A percentile compares a stretch with the other conserved stretches of the same genome.
phyloP scores from a whole-genome alignment of 148 eudicot genomes.

The Chenopodium berlandieri region DNA sequence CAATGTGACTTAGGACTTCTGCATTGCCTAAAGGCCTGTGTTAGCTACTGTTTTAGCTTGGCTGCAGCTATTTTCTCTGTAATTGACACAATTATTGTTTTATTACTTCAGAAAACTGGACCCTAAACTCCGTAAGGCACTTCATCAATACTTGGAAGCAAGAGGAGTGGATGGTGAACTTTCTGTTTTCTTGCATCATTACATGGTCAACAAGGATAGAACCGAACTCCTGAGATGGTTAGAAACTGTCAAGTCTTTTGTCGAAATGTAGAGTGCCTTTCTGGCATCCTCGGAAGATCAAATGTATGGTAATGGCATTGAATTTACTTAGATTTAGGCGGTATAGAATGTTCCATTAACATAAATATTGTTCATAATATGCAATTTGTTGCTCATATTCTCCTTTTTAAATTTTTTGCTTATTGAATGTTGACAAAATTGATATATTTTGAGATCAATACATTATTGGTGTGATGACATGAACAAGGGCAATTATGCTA shows the following conservation, averaged over 20 bases:
- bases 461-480: neutral
- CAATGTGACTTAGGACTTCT: neutral
- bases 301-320: constrained; percentile 30
- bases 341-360: constrained; percentile 5
- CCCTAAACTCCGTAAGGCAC: constrained; percentile 50
- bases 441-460: neutral
- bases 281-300: constrained; percentile 23
- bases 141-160: constrained; percentile 56
- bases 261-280: constrained; percentile 27
- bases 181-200: constrained; percentile 62
- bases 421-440: neutral
- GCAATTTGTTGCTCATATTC: neutral
- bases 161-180: constrained; percentile 65
- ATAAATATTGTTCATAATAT: constrained; percentile 8
- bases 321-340: neutral
- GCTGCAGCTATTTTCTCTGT: neutral
- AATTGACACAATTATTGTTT: constrained; percentile 8
- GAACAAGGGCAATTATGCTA: neutral
- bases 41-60: neutral
- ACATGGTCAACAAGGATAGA: constrained; percentile 66
- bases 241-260: constrained; percentile 40
- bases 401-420: neutral
- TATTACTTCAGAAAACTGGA: constrained; percentile 47
- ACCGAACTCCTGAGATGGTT: constrained; percentile 61
- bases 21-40: neutral